Percentiles rank a stretch among this genome's conserved stretches.
phyloP scores from a whole-genome alignment of 2,329 filamentous ascomycete genomes.

The Juglanconis sp. region DNA sequence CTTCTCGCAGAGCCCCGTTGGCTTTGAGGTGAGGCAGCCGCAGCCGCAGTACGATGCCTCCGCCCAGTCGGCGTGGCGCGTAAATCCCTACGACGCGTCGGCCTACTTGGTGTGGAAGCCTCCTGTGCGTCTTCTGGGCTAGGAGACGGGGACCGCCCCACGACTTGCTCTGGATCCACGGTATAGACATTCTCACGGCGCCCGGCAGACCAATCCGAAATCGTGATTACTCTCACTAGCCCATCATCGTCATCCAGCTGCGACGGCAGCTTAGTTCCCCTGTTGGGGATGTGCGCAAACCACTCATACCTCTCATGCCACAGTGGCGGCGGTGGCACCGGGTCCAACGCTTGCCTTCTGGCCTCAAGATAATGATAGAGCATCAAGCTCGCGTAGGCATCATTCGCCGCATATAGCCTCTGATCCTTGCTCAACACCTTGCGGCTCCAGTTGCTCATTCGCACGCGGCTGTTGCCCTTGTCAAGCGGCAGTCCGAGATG shows the following conservation, averaged over 20 bases:
- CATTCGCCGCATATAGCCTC: not conserved
- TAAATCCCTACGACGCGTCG: not conserved
- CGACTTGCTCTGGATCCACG: not conserved
- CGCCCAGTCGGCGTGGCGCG: not conserved
- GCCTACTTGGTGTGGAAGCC: not conserved
- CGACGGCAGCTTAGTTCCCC: not conserved
- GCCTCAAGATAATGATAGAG: not conserved
- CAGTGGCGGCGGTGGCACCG: not conserved
- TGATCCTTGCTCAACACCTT: not conserved
- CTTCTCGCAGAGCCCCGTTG: not conserved
- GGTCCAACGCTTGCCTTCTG: not conserved
- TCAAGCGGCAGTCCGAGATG: not conserved
- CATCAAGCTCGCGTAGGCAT: conserved; percentile 4
- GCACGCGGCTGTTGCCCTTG: not conserved
- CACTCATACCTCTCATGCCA: not conserved
- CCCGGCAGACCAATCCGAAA: not conserved
- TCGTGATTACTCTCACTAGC: not conserved
- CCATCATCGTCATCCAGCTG: not conserved
- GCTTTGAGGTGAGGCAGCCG: not conserved
- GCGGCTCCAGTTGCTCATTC: conserved; percentile 8
- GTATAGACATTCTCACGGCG: not conserved
- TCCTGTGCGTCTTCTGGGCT: not conserved
- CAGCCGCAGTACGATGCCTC: not conserved
- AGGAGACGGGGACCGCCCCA: not conserved
- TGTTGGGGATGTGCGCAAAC: not conserved